Percentiles rank a stretch among this genome's conserved stretches.
Evolutionary conservation across 306 rosid species (phyloP).

Genomic region (Quercus dentata): DNA sequence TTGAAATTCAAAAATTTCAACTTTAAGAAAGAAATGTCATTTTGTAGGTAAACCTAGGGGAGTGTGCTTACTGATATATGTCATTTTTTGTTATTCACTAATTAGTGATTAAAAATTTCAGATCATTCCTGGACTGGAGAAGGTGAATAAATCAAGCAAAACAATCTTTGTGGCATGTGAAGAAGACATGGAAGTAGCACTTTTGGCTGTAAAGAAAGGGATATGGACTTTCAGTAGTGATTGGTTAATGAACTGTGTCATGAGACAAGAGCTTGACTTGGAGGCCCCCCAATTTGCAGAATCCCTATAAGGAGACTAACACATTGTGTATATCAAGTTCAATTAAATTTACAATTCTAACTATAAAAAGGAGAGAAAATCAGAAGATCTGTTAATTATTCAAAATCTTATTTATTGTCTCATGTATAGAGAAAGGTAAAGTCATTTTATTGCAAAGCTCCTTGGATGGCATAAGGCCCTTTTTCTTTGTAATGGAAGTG

Average conservation of each 20-base stretch:
- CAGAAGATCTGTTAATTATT: not conserved
- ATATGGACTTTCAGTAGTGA: slow-evolving; percentile 68
- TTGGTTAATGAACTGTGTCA: slow-evolving; percentile 87
- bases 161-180: slow-evolving; percentile 71
- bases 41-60: not conserved
- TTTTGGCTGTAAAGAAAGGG: slow-evolving; percentile 64
- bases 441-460: not conserved
- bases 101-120: slow-evolving; percentile 15
- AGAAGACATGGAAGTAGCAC: slow-evolving; percentile 73
- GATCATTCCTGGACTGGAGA: slow-evolving; percentile 44
- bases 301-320: slow-evolving; percentile 44
- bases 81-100: not conserved
- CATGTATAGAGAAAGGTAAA: not conserved
- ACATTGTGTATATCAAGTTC: not conserved
- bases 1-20: not conserved
- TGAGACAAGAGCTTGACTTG: slow-evolving; percentile 85
- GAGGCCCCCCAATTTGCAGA: slow-evolving; percentile 76
- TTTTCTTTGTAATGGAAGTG: not conserved
- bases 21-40: not conserved
- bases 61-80: not conserved
- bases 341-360: not conserved
- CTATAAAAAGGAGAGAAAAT: not conserved
- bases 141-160: slow-evolving; percentile 46
- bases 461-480: not conserved
- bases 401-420: not conserved